Percentiles rank a stretch among this genome's conserved stretches.
Conservation (phyloP, 257 asterid species). For the Solanum sejunctum region DNA sequence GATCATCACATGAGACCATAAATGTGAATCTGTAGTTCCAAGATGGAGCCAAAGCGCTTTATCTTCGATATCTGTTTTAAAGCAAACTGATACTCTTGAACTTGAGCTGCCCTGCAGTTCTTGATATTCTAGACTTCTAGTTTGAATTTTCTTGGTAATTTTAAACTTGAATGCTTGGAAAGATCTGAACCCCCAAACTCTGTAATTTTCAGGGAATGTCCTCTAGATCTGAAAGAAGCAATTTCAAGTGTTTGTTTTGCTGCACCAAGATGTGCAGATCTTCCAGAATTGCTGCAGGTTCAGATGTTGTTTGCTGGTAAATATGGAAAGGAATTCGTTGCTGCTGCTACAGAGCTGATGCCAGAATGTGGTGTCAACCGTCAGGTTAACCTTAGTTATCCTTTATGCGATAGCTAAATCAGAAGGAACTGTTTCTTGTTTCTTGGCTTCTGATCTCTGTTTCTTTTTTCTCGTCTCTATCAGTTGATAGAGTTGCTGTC, state of each 20-base stretch:
- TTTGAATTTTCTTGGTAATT: neutral
- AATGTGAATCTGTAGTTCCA: neutral
- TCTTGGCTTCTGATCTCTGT: neutral
- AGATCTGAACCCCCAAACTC: neutral
- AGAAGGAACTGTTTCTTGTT: neutral
- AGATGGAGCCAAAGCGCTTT: neutral
- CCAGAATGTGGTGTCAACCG: slow-evolving; percentile 98
- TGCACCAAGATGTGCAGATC: slow-evolving; percentile 97
- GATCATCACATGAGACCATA: neutral
- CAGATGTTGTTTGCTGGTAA: slow-evolving; percentile 69
- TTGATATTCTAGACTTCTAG: neutral
- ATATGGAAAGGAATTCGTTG: slow-evolving; percentile 81
- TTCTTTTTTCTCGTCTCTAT: neutral
- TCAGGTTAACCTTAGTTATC: slow-evolving; percentile 38
- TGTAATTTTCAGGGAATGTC: slow-evolving; percentile 66
- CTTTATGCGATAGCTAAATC: neutral
- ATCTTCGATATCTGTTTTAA: neutral
- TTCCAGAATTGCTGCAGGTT: slow-evolving; percentile 67
- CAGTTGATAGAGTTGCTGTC: slow-evolving; percentile 85
- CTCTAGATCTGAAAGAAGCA: slow-evolving; percentile 93
- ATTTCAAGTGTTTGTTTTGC: slow-evolving; percentile 95
- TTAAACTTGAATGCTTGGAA: neutral
- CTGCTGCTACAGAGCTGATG: slow-evolving; percentile 87
- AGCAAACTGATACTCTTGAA: neutral
- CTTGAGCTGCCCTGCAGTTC: neutral